Evolutionary conservation across 1,284 basidiomycete genomes (phyloP), one percentile per base, ranked within the genome.

Genomic region (Heterobasidion occidentale): DNA sequence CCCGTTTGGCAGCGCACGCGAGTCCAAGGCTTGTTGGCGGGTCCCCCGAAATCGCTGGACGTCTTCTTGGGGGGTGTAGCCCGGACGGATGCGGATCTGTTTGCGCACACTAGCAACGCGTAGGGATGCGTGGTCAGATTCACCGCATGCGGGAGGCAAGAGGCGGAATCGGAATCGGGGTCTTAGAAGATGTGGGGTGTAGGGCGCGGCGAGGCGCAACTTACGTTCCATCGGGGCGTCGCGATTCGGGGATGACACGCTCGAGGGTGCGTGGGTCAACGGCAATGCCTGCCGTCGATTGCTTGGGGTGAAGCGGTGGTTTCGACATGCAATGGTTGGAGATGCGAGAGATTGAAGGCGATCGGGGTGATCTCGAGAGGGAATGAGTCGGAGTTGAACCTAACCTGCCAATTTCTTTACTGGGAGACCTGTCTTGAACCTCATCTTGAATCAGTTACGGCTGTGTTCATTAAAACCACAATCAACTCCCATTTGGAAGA

Each of bases 1-100:
- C 12, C 88, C 88, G 67, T 88, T 90, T 17, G 86, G 85, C 2
- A 88, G 70, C 6, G 74, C 60, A 61, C 70, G 77, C 33, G 76
- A 68, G 58, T 93, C 90, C 70, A 84, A 79, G 64, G 87, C 83
- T 51, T 79, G 74, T 68, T 92, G 89, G 42, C 84, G 82, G 49
- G 84, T 78, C 20, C 89, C 83, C 50, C 92, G 82, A 71, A 95
- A 98, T 45, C 86, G 84, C 36, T 80, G 78, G 12, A 97, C 81
- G 72, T 98, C 95, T 70, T 98, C 95, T 68, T 93, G 91, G 0
- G 95, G 95, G 1, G 93, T 96, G 71, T 87, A 98, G 1, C 95
- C 95, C 0, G 94, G 94, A 36, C 94, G 81, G 62, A 98, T 88
- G 74, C 89, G 95, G 60, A 90, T 76, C 69, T 97, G 84, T 71